Evolutionary conservation across 371 early-diverging fungal species (phyloP).

Genomic region (Apophysomyces ossiformis): DNA sequence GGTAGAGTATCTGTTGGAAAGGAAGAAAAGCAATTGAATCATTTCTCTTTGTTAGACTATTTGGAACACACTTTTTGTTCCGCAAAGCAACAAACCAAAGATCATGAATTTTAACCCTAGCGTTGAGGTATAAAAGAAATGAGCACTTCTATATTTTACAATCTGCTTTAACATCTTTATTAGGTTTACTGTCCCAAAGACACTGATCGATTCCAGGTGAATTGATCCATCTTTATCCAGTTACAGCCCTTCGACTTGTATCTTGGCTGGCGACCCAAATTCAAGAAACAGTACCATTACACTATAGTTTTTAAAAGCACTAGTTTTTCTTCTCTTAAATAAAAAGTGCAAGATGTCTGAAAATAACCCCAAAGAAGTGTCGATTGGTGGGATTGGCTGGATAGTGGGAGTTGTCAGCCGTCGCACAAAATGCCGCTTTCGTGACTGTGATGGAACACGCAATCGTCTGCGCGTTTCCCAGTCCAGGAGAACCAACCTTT

Average conservation of each 20-base stretch:
- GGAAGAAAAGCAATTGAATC: neutral
- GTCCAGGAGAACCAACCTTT: neutral
- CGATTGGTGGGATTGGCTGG: too few relatives aligned
- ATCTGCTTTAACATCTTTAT: neutral
- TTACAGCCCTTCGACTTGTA: too few relatives aligned
- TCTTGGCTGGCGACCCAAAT: too few relatives aligned
- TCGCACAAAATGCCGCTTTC: too few relatives aligned
- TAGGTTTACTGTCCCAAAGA: slow-evolving; percentile 5
- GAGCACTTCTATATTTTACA: neutral
- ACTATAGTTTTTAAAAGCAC: too few relatives aligned
- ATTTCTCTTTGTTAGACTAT: neutral
- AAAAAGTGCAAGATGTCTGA: too few relatives aligned
- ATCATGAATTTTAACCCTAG: neutral
- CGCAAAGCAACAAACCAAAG: neutral
- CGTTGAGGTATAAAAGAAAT: neutral
- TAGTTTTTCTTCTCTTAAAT: too few relatives aligned
- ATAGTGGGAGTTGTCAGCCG: too few relatives aligned
- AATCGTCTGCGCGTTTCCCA: too few relatives aligned
- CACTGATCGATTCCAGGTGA: neutral
- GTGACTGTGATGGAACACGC: too few relatives aligned
- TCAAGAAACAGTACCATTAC: too few relatives aligned
- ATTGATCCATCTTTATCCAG: neutral
- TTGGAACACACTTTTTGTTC: neutral
- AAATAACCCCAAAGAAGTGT: too few relatives aligned
- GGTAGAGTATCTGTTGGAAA: neutral